phyloP scores from a whole-genome alignment of 805 yeast species.

The Yarrowia bubula region DNA sequence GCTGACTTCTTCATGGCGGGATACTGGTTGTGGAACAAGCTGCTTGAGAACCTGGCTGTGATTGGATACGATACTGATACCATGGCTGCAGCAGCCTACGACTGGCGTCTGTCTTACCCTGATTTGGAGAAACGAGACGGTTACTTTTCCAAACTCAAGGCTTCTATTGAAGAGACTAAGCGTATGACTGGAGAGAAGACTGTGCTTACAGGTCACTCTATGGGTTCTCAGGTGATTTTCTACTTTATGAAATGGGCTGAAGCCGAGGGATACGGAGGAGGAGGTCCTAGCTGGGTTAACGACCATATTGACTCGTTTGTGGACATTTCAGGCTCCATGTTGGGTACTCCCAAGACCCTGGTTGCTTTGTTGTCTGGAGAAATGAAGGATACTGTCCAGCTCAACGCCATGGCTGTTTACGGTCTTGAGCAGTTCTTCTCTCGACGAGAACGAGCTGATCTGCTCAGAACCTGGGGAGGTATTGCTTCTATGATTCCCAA shows the following conservation, averaged over 20 bases:
- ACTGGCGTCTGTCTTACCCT: constrained; percentile 89
- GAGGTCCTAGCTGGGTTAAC: constrained; percentile 88
- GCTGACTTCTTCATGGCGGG: constrained; percentile 97
- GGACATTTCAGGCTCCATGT: constrained; percentile 82
- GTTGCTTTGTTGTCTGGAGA: constrained; percentile 95
- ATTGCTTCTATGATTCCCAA: constrained; percentile 94
- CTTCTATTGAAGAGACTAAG: constrained; percentile 63
- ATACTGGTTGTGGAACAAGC: constrained; percentile 98
- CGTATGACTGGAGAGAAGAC: constrained; percentile 59
- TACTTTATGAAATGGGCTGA: constrained; percentile 97
- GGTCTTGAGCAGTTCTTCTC: constrained; percentile 94
- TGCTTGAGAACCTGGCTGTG: constrained; percentile 90
- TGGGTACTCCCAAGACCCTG: constrained; percentile 93
- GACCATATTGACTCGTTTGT: constrained; percentile 76
- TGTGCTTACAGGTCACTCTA: constrained; percentile 85
- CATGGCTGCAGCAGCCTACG: constrained; percentile 90
- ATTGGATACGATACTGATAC: constrained; percentile 90
- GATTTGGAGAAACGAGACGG: constrained; percentile 86
- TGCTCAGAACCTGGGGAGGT: constrained; percentile 89
- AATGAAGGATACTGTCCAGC: constrained; percentile 95
- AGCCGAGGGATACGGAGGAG: constrained; percentile 86
- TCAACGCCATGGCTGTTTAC: constrained; percentile 87
- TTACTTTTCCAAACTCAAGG: constrained; percentile 75
- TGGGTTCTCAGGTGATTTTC: constrained; percentile 90
- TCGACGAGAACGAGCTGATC: constrained; percentile 79